Base-by-base conservation (phyloP, 2,329 filamentous ascomycete species). In the Aspergillus fructus region DNA sequence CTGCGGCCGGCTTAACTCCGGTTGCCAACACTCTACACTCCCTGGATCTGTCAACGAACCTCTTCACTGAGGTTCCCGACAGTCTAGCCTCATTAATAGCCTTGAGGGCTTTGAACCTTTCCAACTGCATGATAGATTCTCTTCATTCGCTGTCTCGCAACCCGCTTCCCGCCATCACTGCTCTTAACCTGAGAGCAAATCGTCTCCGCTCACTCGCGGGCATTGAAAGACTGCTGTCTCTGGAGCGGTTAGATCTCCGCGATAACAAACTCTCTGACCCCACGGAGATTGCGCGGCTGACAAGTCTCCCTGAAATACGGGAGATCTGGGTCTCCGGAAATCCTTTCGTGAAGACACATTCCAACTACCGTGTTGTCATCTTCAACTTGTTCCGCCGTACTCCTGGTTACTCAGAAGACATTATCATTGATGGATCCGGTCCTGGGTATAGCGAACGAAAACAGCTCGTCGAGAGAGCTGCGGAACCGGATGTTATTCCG, bases 81-180 rank as follows among this genome's bases (percentile, higher is more conserved):
- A 94, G 90, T 67, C 79, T 99, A 56, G 89, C 93, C 12, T 90
- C 86, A 9, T 80, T 99, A 57, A 92, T 91, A 19, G 89, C 91
- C 27, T 83, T 99, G n/a, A 87, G 93, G 62, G 93, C 94, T 23
- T 79, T 99, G 53, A 97, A 99, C 68, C 81, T 99, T 24, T 96
- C 93, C 4, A 90, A 96, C 68, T 97, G 93, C 81, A 97, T 97
- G 93, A 97, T 99, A 62, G 90, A 93, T 66, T 94, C 92, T 15
- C 81, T 99, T 55, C 90, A 96, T 67, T 96, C 93, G 2, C 80
- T 99, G 42, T 87, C 87, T 2, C 87, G 89, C 62, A 94, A 89
- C 67, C 73, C 94, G 12, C 82, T 99, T 5, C 93, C 94, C 27
- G 93, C 94, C 19, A 96, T 99, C 61, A 96, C 90, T 1, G 93